Conservation (phyloP, 148 eudicot genomes). For the Suaeda aralocaspica region DNA sequence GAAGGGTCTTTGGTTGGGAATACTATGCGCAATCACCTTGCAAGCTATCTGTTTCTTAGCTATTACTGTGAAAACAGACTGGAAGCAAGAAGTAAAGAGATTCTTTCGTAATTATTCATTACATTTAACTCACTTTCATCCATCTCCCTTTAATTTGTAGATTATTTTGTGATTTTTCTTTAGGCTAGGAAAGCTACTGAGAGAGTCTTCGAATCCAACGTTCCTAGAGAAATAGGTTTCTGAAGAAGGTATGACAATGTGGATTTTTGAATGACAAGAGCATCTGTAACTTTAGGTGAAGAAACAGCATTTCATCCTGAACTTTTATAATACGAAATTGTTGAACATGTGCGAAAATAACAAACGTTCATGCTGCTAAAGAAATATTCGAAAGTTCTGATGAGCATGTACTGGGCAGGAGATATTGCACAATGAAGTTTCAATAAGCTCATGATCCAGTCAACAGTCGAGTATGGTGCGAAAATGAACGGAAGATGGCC, state of each 20-base stretch:
- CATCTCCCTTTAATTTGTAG: not conserved
- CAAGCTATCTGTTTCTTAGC: constrained; percentile 16
- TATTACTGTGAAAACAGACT: constrained; percentile 18
- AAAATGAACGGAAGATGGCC: no score
- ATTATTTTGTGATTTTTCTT: not conserved
- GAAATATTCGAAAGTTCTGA: not conserved
- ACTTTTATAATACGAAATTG: not conserved
- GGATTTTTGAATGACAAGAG: not conserved
- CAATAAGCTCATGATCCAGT: no score
- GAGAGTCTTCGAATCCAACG: constrained; percentile 13
- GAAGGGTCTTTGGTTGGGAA: constrained; percentile 25
- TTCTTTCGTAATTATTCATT: not conserved
- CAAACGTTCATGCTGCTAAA: not conserved
- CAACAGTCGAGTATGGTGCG: no score
- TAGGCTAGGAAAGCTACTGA: constrained; percentile 23
- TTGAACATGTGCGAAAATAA: not conserved
- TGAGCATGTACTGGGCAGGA: no score
- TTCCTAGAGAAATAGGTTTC: constrained; percentile 11
- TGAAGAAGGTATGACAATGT: not conserved
- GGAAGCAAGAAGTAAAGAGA: constrained; percentile 23
- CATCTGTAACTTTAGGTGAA: not conserved
- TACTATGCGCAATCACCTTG: constrained; percentile 22
- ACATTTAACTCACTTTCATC: no score
- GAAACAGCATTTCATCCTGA: not conserved
- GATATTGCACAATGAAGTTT: no score